Percentiles rank a stretch among this genome's conserved stretches.
phyloP scores from a whole-genome alignment of 2,329 filamentous ascomycete genomes.

The Trichoderma sp. region DNA sequence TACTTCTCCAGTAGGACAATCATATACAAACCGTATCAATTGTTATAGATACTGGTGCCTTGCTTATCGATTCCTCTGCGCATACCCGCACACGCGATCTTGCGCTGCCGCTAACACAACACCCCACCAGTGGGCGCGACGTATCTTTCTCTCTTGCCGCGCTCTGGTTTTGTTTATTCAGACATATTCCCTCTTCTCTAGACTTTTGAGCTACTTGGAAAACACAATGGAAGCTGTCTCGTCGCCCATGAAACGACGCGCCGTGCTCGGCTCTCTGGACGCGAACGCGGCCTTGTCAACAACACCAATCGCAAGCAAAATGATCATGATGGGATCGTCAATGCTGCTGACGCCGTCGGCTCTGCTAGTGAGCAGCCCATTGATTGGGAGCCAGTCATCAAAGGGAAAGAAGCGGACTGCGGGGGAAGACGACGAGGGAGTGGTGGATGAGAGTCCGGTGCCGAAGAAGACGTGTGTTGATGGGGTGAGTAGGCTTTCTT shows the following conservation, averaged over 20 bases:
- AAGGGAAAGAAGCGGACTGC: constrained; percentile 30
- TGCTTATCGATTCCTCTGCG: background rate
- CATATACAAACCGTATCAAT: background rate
- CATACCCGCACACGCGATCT: background rate
- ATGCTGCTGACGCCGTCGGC: constrained; percentile 5
- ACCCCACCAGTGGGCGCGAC: background rate
- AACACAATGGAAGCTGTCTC: constrained; percentile 21
- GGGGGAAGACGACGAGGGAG: constrained; percentile 29
- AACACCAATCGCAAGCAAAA: constrained; percentile 9
- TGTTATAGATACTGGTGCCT: background rate
- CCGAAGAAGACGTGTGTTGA: constrained; percentile 37
- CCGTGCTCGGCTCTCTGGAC: constrained; percentile 47
- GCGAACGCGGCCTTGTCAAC: constrained; percentile 38
- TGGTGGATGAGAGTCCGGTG: constrained; percentile 26
- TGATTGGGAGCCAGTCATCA: constrained; percentile 21
- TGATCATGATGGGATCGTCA: background rate
- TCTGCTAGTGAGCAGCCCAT: constrained; percentile 23
- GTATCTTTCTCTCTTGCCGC: constrained; percentile 21
- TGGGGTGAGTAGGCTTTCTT: constrained; percentile 28
- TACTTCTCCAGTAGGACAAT: background rate
- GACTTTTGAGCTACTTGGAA: background rate
- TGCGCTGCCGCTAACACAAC: background rate
- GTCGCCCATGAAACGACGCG: constrained; percentile 47
- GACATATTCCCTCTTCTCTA: background rate
- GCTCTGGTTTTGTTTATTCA: background rate